A percentile compares a stretch with the other conserved stretches of the same genome.
These are phyloP conservation scores for Cladosporium velox DNA, from an alignment of 2,329 filamentous ascomycete genomes.

Conservation along the genomic window DNA sequence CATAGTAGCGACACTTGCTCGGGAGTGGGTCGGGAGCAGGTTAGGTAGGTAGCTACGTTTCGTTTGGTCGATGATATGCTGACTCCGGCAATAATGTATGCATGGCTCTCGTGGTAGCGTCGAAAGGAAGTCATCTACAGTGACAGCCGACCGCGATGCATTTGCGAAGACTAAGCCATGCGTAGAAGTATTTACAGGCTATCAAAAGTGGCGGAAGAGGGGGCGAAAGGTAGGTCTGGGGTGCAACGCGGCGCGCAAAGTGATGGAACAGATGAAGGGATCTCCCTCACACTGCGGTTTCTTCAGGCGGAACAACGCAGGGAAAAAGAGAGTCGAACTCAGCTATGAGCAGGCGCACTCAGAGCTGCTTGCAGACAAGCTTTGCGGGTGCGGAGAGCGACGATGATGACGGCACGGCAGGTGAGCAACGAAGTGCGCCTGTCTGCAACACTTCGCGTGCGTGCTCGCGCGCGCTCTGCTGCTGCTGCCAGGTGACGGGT, in stretches of 20 bases:
- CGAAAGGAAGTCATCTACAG: constrained; percentile 20
- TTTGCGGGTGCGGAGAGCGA: constrained; percentile 19
- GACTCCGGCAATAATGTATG: constrained; percentile 22
- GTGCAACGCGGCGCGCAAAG: constrained; percentile 6
- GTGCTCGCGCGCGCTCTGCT: background rate
- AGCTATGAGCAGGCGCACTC: constrained; percentile 5
- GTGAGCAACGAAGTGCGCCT: background rate
- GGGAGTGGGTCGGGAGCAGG: constrained; percentile 19
- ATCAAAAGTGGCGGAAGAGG: constrained; percentile 5
- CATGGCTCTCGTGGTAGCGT: constrained; percentile 22
- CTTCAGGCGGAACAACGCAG: constrained; percentile 3
- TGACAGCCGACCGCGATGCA: constrained; percentile 18
- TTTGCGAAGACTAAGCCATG: constrained; percentile 20
- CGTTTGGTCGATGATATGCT: constrained; percentile 20
- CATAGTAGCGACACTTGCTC: constrained; percentile 22
- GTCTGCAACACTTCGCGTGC: background rate
- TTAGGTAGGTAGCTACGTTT: constrained; percentile 21
- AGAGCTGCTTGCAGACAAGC: constrained; percentile 16
- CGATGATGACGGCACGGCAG: constrained; percentile 16
- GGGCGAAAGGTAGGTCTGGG: background rate
- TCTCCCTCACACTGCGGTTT: constrained; percentile 1
- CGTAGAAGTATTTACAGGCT: constrained; percentile 21
- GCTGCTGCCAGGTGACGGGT: background rate
- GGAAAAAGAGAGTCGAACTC: constrained; percentile 10
- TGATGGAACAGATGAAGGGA: constrained; percentile 15